Base-by-base conservation (phyloP, 108 stramenopile species). In the Chaetoceros tenuissimus region DNA sequence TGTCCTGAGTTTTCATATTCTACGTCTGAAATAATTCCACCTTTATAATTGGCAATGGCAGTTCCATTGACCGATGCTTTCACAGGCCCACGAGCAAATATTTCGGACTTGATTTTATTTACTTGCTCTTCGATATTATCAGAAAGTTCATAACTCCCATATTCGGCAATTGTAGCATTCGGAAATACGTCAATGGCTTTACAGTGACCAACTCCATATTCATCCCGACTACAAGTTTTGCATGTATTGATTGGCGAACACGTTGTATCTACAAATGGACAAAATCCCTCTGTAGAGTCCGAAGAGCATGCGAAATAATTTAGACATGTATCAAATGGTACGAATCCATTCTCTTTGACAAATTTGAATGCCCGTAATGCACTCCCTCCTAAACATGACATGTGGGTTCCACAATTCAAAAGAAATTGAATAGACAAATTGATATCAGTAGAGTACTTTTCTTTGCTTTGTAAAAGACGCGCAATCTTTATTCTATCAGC, bases 81-180 rank as follows among this genome's bases (percentile, higher is more conserved):
- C 43, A 89, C 68, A 23, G 87, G 84, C 28, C 87, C 87, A 20
- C 84, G 80, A 13, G 69, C 69, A 49, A 57, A 71, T 10, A 75
- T 59, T 69, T 89, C 87, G n/a, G 75, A 55, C 73, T 80, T 77
- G 58, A 89, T 78, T 34, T 68, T 69, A 48, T 73, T 51, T 17
- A 82, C 51, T 16, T 72, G 73, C 28, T 78, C 75, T 18, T 65
- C n/a, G n/a, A n/a, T n/a, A n/a, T n/a, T n/a, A n/a, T n/a, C n/a
- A 45, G 66, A 29, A 31, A 64, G 53, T 29, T 64, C 53, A 49
- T 87, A 87, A 22, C 68, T 70, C 53, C 96, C 96, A 71, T 92
- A 93, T 63, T 97, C 96, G 31, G 81, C 88, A 28, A 94, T 67
- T 1, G 89, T 85, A 24, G 84, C 87, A 71, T 95, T 86, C 25